These are phyloP conservation scores for Plasmodium yoelii DNA, from an alignment of 169 alveolate genomes.

Conservation along the genomic window DNA sequence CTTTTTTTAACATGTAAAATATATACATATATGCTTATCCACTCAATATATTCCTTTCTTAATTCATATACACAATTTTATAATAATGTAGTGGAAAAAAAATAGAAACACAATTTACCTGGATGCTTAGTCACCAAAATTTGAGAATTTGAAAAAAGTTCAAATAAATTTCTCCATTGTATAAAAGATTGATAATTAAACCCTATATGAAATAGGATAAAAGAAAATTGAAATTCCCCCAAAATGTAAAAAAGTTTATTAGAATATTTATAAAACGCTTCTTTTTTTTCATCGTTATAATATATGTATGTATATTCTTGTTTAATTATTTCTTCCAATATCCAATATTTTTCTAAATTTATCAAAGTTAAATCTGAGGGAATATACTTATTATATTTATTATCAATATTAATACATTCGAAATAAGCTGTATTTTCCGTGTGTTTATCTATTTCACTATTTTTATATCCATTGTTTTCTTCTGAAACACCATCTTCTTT, in stretches of 20 bases:
- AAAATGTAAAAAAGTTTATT: slow-evolving; percentile 71
- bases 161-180: slow-evolving; percentile 72
- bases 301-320: slow-evolving; percentile 76
- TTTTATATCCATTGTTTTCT: background rate
- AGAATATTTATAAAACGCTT: slow-evolving; percentile 53
- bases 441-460: background rate
- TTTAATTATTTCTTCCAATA: slow-evolving; percentile 64
- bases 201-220: slow-evolving; percentile 69
- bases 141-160: slow-evolving; percentile 55
- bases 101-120: slow-evolving; percentile 6
- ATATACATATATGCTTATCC: background rate
- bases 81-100: too few relatives aligned
- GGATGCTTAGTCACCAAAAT: slow-evolving; percentile 36
- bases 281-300: slow-evolving; percentile 57
- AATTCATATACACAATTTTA: background rate
- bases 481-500: background rate
- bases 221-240: slow-evolving; percentile 76
- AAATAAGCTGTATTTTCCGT: slow-evolving; percentile 6
- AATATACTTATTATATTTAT: slow-evolving; percentile 38
- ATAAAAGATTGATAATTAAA: slow-evolving; percentile 71
- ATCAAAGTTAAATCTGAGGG: slow-evolving; percentile 67
- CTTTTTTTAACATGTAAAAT: background rate
- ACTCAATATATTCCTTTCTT: background rate
- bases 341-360: slow-evolving; percentile 72
- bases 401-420: slow-evolving; percentile 48